phyloP scores from a whole-genome alignment of 2,329 filamentous ascomycete genomes.

The Delphinella strobiligena region DNA sequence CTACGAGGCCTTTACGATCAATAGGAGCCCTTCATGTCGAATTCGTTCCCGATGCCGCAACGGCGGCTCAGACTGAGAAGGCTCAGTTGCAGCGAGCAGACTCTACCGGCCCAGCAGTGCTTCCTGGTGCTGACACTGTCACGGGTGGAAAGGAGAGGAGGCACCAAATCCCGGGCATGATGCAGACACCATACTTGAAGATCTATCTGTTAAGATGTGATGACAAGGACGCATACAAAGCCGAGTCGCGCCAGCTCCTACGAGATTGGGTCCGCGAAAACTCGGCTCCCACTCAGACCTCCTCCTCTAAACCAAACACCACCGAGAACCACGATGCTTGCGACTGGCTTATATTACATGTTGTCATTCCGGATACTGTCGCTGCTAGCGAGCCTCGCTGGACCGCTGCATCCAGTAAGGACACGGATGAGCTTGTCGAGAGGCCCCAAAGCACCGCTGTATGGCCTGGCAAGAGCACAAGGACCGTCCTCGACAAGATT shows the following conservation, averaged over 20 bases:
- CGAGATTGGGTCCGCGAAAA: slow-evolving; percentile 85
- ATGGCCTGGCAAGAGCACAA: slow-evolving; percentile 66
- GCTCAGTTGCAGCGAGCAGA: slow-evolving; percentile 8
- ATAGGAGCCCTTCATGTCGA: slow-evolving; percentile 90
- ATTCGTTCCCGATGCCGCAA: slow-evolving; percentile 46
- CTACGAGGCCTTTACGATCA: slow-evolving; percentile 77
- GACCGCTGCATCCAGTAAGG: slow-evolving; percentile 34
- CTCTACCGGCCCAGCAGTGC: slow-evolving; percentile 1
- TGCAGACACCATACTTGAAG: slow-evolving; percentile 88
- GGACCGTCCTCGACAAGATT: slow-evolving; percentile 79
- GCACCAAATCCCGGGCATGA: slow-evolving; percentile 89
- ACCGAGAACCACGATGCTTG: slow-evolving; percentile 93
- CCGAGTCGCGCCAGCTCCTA: slow-evolving; percentile 61
- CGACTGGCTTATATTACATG: slow-evolving; percentile 89
- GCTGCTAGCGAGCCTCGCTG: slow-evolving; percentile 67
- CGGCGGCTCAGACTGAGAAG: slow-evolving; percentile 6
- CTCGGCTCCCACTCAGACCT: slow-evolving; percentile 46
- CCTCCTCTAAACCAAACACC: slow-evolving; percentile 44
- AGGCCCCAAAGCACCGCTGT: slow-evolving; percentile 53
- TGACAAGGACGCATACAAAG: slow-evolving; percentile 89
- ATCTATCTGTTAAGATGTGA: slow-evolving; percentile 83
- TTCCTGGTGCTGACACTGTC: background rate
- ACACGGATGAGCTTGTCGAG: slow-evolving; percentile 48
- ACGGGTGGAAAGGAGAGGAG: slow-evolving; percentile 45
- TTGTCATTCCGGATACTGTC: slow-evolving; percentile 75